Conservation (phyloP, 192 early-diverging fungal species). For the Coemansia sp. region DNA sequence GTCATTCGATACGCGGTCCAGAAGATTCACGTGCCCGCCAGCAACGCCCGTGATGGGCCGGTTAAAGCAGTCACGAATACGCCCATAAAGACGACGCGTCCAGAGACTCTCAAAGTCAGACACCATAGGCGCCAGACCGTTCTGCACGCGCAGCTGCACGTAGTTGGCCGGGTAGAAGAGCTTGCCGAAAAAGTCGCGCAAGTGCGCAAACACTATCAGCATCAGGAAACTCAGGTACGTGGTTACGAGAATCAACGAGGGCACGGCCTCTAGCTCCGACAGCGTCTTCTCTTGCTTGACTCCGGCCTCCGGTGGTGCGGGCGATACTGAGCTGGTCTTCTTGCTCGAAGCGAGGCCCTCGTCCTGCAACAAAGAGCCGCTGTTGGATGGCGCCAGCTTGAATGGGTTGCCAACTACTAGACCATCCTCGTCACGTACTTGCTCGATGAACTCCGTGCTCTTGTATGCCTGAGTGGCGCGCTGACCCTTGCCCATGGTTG, state of each 20-base stretch:
- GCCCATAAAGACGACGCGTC: conserved; percentile 81
- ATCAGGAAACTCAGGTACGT: conserved; percentile 96
- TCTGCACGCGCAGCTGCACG: conserved; percentile 69
- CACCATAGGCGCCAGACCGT: conserved; percentile 89
- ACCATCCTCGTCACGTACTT: conserved; percentile 30
- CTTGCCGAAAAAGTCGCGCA: conserved; percentile 91
- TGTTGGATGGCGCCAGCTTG: conserved; percentile 35
- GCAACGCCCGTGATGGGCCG: conserved; percentile 93
- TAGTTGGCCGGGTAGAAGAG: conserved; percentile 72
- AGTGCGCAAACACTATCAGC: conserved; percentile 90
- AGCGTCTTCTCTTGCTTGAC: not conserved
- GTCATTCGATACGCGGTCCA: conserved; percentile 86
- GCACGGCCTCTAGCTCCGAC: conserved; percentile 58
- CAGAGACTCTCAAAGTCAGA: conserved; percentile 98
- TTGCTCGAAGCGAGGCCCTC: not conserved
- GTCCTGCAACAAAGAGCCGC: conserved; percentile 25
- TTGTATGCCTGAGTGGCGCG: conserved; percentile 40
- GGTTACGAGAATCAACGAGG: conserved; percentile 81
- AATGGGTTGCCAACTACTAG: conserved; percentile 25
- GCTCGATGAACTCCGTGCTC: conserved; percentile 48
- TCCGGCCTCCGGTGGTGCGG: not conserved
- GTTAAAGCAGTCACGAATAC: conserved; percentile 93
- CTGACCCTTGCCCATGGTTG: conserved; percentile 49
- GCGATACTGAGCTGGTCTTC: not conserved
- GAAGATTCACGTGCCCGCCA: conserved; percentile 78